Base-by-base conservation (phyloP, 768 basidiomycete species). In the Mycena leptocephala region DNA sequence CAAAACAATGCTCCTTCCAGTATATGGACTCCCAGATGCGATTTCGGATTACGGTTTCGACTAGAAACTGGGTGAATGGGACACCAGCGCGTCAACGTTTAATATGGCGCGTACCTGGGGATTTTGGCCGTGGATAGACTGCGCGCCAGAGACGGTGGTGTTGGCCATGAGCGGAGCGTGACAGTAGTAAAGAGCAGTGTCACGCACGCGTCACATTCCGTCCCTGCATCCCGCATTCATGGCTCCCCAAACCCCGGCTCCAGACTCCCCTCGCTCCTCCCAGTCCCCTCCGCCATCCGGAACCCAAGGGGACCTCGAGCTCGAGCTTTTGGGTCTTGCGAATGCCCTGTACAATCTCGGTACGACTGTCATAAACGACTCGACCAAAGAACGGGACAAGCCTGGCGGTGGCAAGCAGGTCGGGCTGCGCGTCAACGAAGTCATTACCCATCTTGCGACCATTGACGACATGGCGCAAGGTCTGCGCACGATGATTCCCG, bases 1-100 rank as follows among this genome's bases (percentile, higher is more conserved):
- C 98, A 83, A 99, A 99, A 83, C 98, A 99, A 79, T 98, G 96
- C 83, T 99, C 98, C 87, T 99, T 99, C 98, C 98, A 99, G 85
- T 92, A 99, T 9, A 89, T 84, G 0, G 95, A 95, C 84, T 99
- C 98, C 88, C 98, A 99, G 75, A 99, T 98, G 76, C 98, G 92
- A 82, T 94, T 96, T 67, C 98, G 93, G 78, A 99, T 97, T 76
- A 99, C 96, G 43, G 96, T 98, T 89, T 99, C 98, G 33, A 99
- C 95, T 84, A 99, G 88, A 84, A 91, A 96, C 97, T 98, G 83
- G 59, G 75, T 10, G 80, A 76, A 82, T 79, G 39, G 75, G 39
- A 65, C 22, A 72, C 20, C 20, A 2, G 0, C 24, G 63, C 24
- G 73, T 62, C 28, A 16, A 20, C 20, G n/a, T 55, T 33, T 9